Percentiles rank a stretch among this genome's conserved stretches.
These are phyloP conservation scores for Chrysophaeum taylorii DNA, from an alignment of 352 stramenopile genomes.

Conservation along the genomic window DNA sequence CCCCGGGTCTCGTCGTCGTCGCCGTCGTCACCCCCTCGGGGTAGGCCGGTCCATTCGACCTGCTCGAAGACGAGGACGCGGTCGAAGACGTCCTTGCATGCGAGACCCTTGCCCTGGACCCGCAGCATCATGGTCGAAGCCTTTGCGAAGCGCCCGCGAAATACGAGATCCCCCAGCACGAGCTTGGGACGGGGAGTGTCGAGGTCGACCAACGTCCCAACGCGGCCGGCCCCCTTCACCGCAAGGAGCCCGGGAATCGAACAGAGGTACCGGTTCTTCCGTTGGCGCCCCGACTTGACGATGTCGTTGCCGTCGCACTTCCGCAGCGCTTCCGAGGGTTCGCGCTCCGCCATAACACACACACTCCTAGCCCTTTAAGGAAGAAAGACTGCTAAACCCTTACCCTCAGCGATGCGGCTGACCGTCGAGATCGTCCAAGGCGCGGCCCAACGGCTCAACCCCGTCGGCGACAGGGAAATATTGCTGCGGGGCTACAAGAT, in stretches of 20 bases:
- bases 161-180: background rate
- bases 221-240: background rate
- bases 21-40: too few species aligned
- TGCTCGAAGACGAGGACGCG: background rate
- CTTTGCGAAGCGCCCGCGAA: background rate
- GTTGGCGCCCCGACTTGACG: background rate
- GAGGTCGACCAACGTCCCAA: background rate
- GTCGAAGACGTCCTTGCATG: slow-evolving; percentile 6
- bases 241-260: background rate
- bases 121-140: background rate
- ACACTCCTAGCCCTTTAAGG: too few species aligned
- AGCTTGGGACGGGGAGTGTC: background rate
- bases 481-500: slow-evolving; percentile 4
- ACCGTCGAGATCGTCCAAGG: background rate
- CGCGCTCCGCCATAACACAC: background rate
- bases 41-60: too few species aligned
- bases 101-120: background rate
- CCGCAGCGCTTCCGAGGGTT: background rate
- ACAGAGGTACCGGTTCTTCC: background rate
- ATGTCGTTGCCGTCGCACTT: background rate
- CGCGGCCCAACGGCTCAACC: slow-evolving; percentile 8
- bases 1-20: too few species aligned
- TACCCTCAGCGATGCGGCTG: background rate
- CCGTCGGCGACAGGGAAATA: background rate
- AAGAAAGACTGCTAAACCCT: too few species aligned